These are phyloP conservation scores for Tylopilus sp. DNA, from an alignment of 768 basidiomycete species.

Conservation along the genomic window DNA sequence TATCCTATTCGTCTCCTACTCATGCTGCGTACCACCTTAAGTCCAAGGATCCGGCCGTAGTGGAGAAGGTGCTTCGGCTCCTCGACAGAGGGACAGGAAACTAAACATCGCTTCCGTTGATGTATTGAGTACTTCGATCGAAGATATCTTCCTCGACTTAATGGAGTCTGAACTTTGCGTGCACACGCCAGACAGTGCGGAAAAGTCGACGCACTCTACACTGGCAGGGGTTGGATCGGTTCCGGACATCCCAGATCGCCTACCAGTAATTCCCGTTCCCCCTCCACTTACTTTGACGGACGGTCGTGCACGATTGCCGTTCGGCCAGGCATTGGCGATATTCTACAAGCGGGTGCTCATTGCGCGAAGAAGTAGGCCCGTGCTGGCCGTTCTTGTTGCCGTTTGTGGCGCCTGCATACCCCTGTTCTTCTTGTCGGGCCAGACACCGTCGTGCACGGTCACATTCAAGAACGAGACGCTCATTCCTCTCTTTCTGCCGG, in stretches of 20 bases:
- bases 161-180: conserved; percentile 43
- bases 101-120: conserved; percentile 54
- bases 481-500: conserved; percentile 54
- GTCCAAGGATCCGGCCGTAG: conserved; percentile 51
- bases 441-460: conserved; percentile 48
- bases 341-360: conserved; percentile 69
- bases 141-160: conserved; percentile 76
- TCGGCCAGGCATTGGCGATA: conserved; percentile 67
- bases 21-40: conserved; percentile 56
- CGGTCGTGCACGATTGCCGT: conserved; percentile 52
- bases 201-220: conserved; percentile 17
- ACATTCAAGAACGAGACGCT: conserved; percentile 35
- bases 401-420: conserved; percentile 67
- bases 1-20: conserved; percentile 40
- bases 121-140: conserved; percentile 69
- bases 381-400: conserved; percentile 50
- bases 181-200: conserved; percentile 24
- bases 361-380: conserved; percentile 54
- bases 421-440: conserved; percentile 55
- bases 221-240: not conserved
- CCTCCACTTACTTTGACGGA: conserved; percentile 33
- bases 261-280: not conserved
- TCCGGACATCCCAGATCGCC: not conserved
- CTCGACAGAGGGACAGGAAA: conserved; percentile 44
- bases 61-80: conserved; percentile 53